phyloP scores from a whole-genome alignment of 208 protist genomes.

The Trichomonas vaginalis region DNA sequence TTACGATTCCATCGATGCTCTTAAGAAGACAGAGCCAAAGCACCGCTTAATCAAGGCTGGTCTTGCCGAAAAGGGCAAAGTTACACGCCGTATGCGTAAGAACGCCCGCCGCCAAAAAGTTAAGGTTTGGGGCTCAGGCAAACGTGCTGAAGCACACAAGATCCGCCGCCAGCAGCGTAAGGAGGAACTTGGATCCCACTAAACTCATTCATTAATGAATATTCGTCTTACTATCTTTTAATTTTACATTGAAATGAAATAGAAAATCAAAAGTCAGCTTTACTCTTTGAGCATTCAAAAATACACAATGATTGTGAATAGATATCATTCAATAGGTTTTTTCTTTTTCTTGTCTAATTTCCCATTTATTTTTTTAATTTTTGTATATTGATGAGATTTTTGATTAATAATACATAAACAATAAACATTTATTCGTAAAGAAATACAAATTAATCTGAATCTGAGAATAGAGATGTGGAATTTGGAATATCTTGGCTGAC shows the following conservation, averaged over 20 bases:
- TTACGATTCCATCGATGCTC: slow-evolving; percentile 75
- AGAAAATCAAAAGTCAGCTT: no score
- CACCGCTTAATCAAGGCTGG: slow-evolving; percentile 65
- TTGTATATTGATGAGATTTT: no score
- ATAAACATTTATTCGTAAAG: no score
- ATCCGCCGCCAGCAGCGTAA: neutral
- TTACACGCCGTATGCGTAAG: slow-evolving; percentile 11
- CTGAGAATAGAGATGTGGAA: neutral
- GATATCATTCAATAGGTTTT: no score
- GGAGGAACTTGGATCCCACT: neutral
- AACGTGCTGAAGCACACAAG: neutral
- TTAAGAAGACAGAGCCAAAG: slow-evolving; percentile 89
- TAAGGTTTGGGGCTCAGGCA: neutral
- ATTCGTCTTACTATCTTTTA: no score
- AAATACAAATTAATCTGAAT: neutral
- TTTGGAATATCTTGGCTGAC: neutral
- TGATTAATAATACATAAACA: no score
- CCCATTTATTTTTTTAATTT: no score
- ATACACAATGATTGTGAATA: no score
- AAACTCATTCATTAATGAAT: no score
- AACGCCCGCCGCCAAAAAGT: neutral
- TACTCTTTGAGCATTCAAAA: no score
- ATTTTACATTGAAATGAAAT: no score
- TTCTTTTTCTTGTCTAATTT: no score
- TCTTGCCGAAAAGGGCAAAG: neutral